These are phyloP conservation scores for Ascochyta pisi DNA, from an alignment of 2,329 filamentous ascomycete genomes.

Conservation along the genomic window DNA sequence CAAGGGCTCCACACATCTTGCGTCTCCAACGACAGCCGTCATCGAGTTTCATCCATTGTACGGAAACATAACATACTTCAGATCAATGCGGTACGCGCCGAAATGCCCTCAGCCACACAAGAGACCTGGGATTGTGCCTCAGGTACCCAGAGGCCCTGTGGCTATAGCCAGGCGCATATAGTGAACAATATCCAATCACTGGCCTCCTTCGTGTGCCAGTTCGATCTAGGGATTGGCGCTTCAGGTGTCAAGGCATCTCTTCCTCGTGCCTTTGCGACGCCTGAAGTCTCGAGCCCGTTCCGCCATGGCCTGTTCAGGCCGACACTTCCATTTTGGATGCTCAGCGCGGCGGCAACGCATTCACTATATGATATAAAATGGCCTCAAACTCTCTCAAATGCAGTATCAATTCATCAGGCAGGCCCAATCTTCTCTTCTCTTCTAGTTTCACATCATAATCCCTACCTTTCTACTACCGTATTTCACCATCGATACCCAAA, in stretches of 20 bases:
- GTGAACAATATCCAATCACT: slow-evolving; percentile 35
- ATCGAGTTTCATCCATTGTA: slow-evolving; percentile 44
- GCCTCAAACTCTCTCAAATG: slow-evolving; percentile 43
- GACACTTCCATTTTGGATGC: slow-evolving; percentile 29
- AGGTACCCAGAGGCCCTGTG: slow-evolving; percentile 22
- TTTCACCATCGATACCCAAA: slow-evolving; percentile 24
- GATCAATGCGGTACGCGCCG: slow-evolving; percentile 9
- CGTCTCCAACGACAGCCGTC: slow-evolving; percentile 27
- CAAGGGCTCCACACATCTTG: slow-evolving; percentile 27
- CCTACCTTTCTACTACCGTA: slow-evolving; percentile 23
- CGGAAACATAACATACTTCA: slow-evolving; percentile 36
- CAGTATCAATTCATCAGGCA: slow-evolving; percentile 42
- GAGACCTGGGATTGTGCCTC: slow-evolving; percentile 20
- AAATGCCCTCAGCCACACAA: slow-evolving; percentile 33
- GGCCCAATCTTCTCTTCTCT: slow-evolving; percentile 45
- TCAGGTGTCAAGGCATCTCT: slow-evolving; percentile 26
- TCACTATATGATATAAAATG: slow-evolving; percentile 43
- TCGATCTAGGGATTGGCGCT: slow-evolving; percentile 24
- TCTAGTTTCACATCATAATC: slow-evolving; percentile 36
- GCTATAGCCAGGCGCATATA: slow-evolving; percentile 35
- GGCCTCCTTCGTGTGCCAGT: slow-evolving; percentile 7
- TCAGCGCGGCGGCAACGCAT: slow-evolving; percentile 34
- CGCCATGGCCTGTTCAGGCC: slow-evolving; percentile 38
- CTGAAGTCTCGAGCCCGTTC: slow-evolving; percentile 45
- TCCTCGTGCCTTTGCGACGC: slow-evolving; percentile 43